These are phyloP conservation scores for Colletotrichum nymphaeae DNA, from an alignment of 2,329 filamentous ascomycete genomes.

Conservation along the genomic window DNA sequence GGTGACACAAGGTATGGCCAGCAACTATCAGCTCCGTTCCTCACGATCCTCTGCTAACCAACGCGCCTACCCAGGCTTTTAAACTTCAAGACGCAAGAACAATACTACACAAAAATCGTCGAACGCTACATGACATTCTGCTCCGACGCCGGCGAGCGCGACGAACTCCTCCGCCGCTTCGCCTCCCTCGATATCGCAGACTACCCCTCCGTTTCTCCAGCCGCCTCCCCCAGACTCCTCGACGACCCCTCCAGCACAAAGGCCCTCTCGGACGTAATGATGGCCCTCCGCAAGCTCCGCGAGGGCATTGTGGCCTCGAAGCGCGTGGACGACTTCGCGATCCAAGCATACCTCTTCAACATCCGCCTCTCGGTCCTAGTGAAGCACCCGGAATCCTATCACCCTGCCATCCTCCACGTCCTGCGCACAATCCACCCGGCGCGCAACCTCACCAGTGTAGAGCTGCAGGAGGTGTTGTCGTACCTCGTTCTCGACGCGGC, in stretches of 20 bases:
- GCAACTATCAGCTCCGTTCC: background rate
- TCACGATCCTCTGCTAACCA: conserved; percentile 19
- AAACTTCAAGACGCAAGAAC: conserved; percentile 82
- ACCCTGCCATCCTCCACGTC: conserved; percentile 85
- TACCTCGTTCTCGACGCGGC: conserved; percentile 91
- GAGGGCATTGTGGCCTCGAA: conserved; percentile 87
- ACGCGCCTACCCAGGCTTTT: conserved; percentile 64
- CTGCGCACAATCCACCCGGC: conserved; percentile 76
- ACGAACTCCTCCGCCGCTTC: conserved; percentile 81
- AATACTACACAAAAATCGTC: conserved; percentile 88
- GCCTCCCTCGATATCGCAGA: conserved; percentile 66
- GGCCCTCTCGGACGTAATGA: conserved; percentile 79
- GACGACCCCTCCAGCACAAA: conserved; percentile 57
- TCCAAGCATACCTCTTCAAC: conserved; percentile 92
- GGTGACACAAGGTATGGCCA: conserved; percentile 80
- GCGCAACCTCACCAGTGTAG: conserved; percentile 75
- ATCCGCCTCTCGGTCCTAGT: conserved; percentile 86
- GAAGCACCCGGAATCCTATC: conserved; percentile 87
- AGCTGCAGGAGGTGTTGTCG: conserved; percentile 81
- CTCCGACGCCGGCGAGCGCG: conserved; percentile 76
- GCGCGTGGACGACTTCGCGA: conserved; percentile 82
- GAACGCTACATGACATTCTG: conserved; percentile 92
- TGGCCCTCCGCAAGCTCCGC: conserved; percentile 89
- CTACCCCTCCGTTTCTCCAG: conserved; percentile 32
- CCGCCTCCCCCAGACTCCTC: conserved; percentile 31